Conservation (phyloP, 2,329 filamentous ascomycete species). For the Botrytis galanthina region DNA sequence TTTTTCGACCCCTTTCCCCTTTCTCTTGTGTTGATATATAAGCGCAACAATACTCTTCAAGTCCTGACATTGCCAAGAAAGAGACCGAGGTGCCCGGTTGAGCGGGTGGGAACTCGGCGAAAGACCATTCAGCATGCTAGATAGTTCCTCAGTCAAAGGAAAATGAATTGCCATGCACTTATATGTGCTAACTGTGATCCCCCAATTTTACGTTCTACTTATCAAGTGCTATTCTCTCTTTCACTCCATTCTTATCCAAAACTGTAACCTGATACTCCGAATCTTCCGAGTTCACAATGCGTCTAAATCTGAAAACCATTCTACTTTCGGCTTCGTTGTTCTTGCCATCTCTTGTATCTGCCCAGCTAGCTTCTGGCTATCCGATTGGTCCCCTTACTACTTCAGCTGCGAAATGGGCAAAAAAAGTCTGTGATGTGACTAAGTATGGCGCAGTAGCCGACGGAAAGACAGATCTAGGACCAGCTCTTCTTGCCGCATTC, state of each 20-base stretch:
- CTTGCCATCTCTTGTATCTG: conserved; percentile 14
- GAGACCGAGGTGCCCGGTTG: neutral
- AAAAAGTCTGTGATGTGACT: conserved; percentile 44
- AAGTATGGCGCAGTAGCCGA: conserved; percentile 47
- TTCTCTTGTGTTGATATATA: neutral
- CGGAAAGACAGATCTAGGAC: conserved; percentile 45
- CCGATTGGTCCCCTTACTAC: conserved; percentile 29
- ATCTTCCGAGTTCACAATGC: neutral
- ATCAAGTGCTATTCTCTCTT: conserved; percentile 2
- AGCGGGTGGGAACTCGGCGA: neutral
- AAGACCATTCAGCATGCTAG: neutral
- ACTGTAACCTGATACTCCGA: neutral
- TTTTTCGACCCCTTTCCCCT: neutral
- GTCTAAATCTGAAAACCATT: neutral
- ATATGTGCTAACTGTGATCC: neutral
- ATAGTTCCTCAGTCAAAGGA: neutral
- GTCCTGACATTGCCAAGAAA: neutral
- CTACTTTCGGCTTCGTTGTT: neutral
- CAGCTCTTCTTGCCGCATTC: conserved; percentile 44
- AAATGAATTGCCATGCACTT: neutral
- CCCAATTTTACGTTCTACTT: neutral
- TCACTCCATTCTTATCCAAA: neutral
- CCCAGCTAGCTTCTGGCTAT: conserved; percentile 18
- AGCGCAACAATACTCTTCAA: conserved; percentile 1
- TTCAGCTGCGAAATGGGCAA: conserved; percentile 25